Conservation (phyloP, 2,329 filamentous ascomycete species). For the Cryphonectria naterciae region DNA sequence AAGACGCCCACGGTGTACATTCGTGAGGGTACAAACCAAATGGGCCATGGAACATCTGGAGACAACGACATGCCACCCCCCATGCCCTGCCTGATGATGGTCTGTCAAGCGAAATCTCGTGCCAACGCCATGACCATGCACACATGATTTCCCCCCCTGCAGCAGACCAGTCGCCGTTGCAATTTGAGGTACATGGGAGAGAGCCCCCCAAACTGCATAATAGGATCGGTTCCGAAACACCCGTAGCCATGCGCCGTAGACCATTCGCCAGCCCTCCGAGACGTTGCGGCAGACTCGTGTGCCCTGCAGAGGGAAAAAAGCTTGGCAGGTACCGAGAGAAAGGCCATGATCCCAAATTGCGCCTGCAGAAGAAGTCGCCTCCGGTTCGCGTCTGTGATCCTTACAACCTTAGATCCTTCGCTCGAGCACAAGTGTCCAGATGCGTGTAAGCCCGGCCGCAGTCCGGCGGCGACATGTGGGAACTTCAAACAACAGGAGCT, state of each 20-base stretch:
- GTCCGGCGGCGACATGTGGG: constrained; percentile 10
- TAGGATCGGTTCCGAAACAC: constrained; percentile 19
- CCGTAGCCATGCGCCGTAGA: neutral
- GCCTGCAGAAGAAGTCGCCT: constrained; percentile 3
- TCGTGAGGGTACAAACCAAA: neutral
- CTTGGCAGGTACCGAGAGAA: constrained; percentile 1
- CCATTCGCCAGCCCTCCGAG: neutral
- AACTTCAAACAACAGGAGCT: constrained; percentile 12
- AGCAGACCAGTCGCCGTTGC: neutral
- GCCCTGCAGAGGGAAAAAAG: neutral
- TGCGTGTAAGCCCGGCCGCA: constrained; percentile 18
- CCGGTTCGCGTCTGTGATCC: constrained; percentile 4
- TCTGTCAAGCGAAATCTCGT: constrained; percentile 6
- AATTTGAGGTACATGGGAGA: neutral
- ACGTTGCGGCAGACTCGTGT: neutral
- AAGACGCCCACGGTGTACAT: constrained; percentile 13
- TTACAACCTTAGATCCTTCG: constrained; percentile 20
- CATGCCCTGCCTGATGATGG: neutral
- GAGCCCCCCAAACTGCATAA: neutral
- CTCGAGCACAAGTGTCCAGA: constrained; percentile 2
- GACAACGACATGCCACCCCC: neutral
- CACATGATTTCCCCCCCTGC: constrained; percentile 10
- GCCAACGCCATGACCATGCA: constrained; percentile 3
- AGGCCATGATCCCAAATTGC: neutral
- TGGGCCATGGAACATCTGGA: neutral